phyloP scores from a whole-genome alignment of 768 basidiomycete genomes.

The Lentinula raphanica region DNA sequence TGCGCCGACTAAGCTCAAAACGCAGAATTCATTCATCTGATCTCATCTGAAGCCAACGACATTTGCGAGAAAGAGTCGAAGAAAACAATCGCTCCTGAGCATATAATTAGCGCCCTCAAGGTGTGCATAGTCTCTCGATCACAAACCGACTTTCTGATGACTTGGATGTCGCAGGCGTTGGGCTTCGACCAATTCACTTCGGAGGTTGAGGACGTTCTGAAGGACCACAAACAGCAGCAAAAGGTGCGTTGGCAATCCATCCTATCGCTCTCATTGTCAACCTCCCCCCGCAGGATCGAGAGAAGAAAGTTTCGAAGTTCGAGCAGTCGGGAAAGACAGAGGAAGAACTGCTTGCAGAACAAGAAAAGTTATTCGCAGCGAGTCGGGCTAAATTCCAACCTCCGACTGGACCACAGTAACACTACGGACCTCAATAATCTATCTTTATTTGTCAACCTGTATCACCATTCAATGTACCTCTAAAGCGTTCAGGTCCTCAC shows the following conservation, averaged over 20 bases:
- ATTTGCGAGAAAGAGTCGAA: conserved; percentile 97
- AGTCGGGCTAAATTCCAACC: conserved; percentile 78
- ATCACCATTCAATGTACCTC: neutral
- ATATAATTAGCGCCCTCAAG: conserved; percentile 88
- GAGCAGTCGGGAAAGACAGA: conserved; percentile 86
- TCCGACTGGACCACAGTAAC: conserved; percentile 40
- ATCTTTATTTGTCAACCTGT: conserved; percentile 16
- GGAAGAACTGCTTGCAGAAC: conserved; percentile 82
- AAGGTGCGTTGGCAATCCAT: conserved; percentile 48
- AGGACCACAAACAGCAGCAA: conserved; percentile 94
- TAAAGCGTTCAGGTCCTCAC: conserved; percentile 14
- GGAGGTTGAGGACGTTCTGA: conserved; percentile 88
- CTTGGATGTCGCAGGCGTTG: conserved; percentile 80
- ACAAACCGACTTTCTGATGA: neutral
- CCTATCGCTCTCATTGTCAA: conserved; percentile 5
- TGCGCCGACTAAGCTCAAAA: conserved; percentile 5
- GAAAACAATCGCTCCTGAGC: conserved; percentile 98
- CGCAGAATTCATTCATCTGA: conserved; percentile 94
- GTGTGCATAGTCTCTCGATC: conserved; percentile 34
- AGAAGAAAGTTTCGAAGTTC: conserved; percentile 88
- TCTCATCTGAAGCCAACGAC: conserved; percentile 96
- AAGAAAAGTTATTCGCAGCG: conserved; percentile 90
- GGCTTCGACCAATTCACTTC: conserved; percentile 89
- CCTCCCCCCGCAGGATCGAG: conserved; percentile 57
- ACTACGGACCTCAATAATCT: conserved; percentile 8